Evolutionary conservation across 805 yeast genomes (phyloP), one percentile per base, ranked within the genome.

Genomic region (Saccharomycopsis fodiens): DNA sequence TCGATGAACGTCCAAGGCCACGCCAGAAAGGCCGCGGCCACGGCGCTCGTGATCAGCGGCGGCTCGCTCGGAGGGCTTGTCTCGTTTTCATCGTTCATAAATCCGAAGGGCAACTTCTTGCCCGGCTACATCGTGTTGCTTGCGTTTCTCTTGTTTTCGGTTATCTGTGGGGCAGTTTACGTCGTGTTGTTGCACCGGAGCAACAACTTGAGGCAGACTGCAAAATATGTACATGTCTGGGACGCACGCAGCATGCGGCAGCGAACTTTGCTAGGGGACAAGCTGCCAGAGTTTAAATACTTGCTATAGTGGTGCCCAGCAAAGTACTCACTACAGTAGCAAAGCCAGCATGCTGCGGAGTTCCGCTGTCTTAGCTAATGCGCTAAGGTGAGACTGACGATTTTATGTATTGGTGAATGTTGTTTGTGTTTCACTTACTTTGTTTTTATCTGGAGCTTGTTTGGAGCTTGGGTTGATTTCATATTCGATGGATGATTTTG

Each of bases 51-150:
- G 54, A 73, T 81, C 55, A 85, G 85, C 1, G 78, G 81, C 54
- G 87, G 85, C 40, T 79, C 79, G 59, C 76, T 78, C 54, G 87
- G 86, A 39, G 86, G 85, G 47, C 77, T 80, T 54, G 68, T 79
- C 44, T 65, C 85, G 3, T 70, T 82, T 2, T 80, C 68, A 54
- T 60, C 76, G 16, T 81, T 74, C 10, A 10, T 25, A 6, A 25
- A 25, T 25, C 29, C 29, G 10, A 25, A 25, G 10, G 29, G 29
- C 6, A 25, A 25, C 29, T 25, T 25, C 29, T 10, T 6, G 6
- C 29, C 29, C 6, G 29, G 29, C 29, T 25, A 25, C 29, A 25
- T 25, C 10, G 29, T 25, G 6, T 10, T 25, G 10, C 29, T 25
- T 25, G 6, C 29, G 10, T 25, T 25, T 25, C 29, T 25, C 29